These are phyloP conservation scores for Saturnispora gosingensis DNA, from an alignment of 805 yeast species.

Conservation along the genomic window DNA sequence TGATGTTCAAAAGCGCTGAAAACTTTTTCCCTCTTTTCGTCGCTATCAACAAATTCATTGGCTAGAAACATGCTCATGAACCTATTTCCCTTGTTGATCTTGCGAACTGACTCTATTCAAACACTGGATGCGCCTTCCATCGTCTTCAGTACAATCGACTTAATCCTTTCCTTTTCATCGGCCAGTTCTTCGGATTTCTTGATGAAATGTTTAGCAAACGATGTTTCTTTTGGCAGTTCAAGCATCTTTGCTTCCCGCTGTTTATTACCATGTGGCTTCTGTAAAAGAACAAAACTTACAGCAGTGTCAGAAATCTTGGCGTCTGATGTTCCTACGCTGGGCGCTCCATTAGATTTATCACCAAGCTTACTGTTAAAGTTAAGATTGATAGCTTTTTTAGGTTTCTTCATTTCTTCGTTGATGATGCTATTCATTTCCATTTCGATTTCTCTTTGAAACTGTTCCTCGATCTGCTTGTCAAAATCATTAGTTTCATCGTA, in stretches of 20 bases:
- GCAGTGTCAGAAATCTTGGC: constrained; percentile 21
- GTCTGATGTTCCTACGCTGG: constrained; percentile 10
- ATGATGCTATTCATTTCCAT: constrained; percentile 41
- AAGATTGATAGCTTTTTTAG: background rate
- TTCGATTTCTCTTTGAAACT: constrained; percentile 33
- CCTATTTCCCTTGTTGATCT: background rate
- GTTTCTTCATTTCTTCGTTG: background rate
- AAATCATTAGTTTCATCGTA: constrained; percentile 24
- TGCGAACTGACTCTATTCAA: background rate
- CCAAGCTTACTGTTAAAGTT: background rate
- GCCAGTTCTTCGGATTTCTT: constrained; percentile 42
- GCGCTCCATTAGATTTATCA: background rate
- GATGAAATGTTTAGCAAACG: constrained; percentile 43
- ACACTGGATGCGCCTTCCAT: background rate
- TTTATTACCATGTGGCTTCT: background rate
- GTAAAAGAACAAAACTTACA: constrained; percentile 12
- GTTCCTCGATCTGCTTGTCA: constrained; percentile 22
- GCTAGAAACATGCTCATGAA: background rate
- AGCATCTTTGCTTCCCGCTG: constrained; percentile 31
- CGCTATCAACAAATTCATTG: background rate
- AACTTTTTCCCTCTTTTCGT: background rate
- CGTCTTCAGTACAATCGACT: constrained; percentile 39
- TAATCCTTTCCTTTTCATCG: constrained; percentile 48
- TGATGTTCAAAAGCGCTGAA: background rate
- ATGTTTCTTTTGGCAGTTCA: constrained; percentile 43